Base-by-base conservation (phyloP, 805 yeast genomes). In the Hanseniaspora nectarophila region DNA sequence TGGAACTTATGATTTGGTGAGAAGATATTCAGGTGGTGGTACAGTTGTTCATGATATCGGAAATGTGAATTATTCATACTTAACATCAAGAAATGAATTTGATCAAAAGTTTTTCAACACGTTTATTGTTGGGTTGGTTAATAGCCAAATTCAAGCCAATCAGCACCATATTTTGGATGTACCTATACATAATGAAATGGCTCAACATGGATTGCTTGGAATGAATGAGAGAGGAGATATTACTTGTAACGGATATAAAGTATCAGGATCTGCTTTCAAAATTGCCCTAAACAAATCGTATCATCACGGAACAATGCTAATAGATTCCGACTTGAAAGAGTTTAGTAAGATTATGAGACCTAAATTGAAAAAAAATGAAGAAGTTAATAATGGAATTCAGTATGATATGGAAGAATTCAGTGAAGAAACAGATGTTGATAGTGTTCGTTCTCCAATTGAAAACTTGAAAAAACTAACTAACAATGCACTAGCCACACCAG, bases 251-350 rank as follows among this genome's bases (percentile, higher is more conserved):
- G 48, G 44, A 10, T 52, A 33, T 26, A 92, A 92, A 61, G 78
- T 92, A 4, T 83, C 95, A 59, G 99, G 99, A 0, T 85, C 95
- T 7, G 97, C 98, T 0, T 92, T 77, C 66, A 89, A 89, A 63
- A 72, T 92, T 31, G 81, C 95, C 5, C 74, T 75, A 45, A 89
- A 92, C 0, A 78, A 79, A 58, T 80, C 95, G 6, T 82, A 89
- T 58, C 98, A 92, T 63, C 99, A 92, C 68, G 98, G 97, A 0
- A 92, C 99, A 0, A 85, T 92, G 95, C 70, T 92, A 7, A 69
- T 92, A 23, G 68, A 76, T 51, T 80, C 94, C 39, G 71, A 80
- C 35, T 66, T 92, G 24, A 71, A 71, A n/a, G 66, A 72, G 0
- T 70, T 92, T 54, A 70, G 80, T 1, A 70, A 76, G n/a, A 63